Conservation (phyloP, 2,329 filamentous ascomycete species). For the Gyromitra esculenta region DNA sequence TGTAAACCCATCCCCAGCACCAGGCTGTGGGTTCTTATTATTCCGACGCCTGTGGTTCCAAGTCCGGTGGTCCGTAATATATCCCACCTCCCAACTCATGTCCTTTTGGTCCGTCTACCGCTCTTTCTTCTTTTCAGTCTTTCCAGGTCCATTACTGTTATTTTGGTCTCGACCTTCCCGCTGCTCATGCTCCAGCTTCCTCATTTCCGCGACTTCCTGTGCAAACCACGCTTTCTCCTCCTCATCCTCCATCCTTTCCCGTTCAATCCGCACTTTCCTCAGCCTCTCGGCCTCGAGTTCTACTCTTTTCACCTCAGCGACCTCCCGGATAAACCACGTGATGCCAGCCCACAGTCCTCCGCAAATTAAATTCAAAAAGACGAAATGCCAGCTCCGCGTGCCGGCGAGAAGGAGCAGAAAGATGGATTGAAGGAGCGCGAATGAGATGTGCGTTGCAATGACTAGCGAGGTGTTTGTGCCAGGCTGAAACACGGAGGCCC, state of each 20-base stretch:
- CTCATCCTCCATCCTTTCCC: slow-evolving; percentile 62
- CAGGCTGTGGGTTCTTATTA: not conserved
- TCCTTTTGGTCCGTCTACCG: not conserved
- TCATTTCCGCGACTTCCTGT: slow-evolving; percentile 60
- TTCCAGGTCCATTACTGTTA: not conserved
- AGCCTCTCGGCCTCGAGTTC: slow-evolving; percentile 57
- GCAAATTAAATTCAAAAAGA: slow-evolving; percentile 80
- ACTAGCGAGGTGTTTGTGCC: slow-evolving; percentile 70
- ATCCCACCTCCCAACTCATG: not conserved
- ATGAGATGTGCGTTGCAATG: slow-evolving; percentile 87
- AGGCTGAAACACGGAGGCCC: slow-evolving; percentile 58
- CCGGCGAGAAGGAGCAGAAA: slow-evolving; percentile 78
- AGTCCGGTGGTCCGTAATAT: not conserved
- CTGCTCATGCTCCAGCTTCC: slow-evolving; percentile 62
- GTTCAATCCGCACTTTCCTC: slow-evolving; percentile 64
- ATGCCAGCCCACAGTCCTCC: slow-evolving; percentile 89
- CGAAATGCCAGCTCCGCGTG: slow-evolving; percentile 88
- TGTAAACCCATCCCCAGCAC: not conserved
- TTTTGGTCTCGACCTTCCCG: slow-evolving; percentile 26
- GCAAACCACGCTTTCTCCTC: slow-evolving; percentile 56
- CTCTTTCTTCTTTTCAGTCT: slow-evolving; percentile 3
- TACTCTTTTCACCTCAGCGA: slow-evolving; percentile 65
- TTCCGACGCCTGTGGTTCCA: not conserved
- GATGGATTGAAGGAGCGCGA: slow-evolving; percentile 82
- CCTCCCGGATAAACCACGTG: slow-evolving; percentile 86